Base-by-base conservation (phyloP, 2,329 filamentous ascomycete species). In the Fusarium pseudocircinatum region DNA sequence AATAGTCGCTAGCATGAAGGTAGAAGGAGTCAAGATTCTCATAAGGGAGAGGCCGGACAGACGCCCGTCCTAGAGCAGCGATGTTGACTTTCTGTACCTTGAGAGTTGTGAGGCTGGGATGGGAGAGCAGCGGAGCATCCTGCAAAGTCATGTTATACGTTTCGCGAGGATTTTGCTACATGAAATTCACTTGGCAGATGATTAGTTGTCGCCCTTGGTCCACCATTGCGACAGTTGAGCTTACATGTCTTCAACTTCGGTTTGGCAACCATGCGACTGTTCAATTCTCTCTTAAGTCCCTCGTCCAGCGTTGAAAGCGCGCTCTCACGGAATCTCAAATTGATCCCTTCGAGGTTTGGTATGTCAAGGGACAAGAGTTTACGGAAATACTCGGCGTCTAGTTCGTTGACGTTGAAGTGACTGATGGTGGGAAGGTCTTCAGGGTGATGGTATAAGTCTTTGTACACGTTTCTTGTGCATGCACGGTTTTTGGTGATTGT, bases 161-260 rank as follows among this genome's bases (percentile, higher is more conserved):
- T 10, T 28, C 43, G 6, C 43, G 8, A 3, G 43, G 43, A 11
- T 46, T 7, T 0, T 28, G 5, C 43, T 46, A 0, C 4, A 46
- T 22, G 26, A 46, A 28, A 22, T 28, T 46, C 2, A 46, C 43
- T 46, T 11, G 13, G 13, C 4, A 46, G 0, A 11, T 11, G 4
- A 0, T 46, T 3, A 46, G 18, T 0, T 11, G 7, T 26, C 12
- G 2, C 24, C 24, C 0, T 20, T 14, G 5, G 14, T 20, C 2
- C 12, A 7, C 0, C 6, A 15, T 46, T 7, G 24, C 18, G 18
- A 15, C 8, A 20, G 8, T 1, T 15, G 9, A 22, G 18, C 24
- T 28, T 28, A 46, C 43, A 7, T 3, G 18, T 46, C 13, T 46
- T 46, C 9, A 46, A 0, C 5, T 46, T 28, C 0, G 43, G 43